Percentiles rank a stretch among this genome's conserved stretches.
Conservation (phyloP, 2,329 filamentous ascomycete species). For the Cryphonectria carpinicola region DNA sequence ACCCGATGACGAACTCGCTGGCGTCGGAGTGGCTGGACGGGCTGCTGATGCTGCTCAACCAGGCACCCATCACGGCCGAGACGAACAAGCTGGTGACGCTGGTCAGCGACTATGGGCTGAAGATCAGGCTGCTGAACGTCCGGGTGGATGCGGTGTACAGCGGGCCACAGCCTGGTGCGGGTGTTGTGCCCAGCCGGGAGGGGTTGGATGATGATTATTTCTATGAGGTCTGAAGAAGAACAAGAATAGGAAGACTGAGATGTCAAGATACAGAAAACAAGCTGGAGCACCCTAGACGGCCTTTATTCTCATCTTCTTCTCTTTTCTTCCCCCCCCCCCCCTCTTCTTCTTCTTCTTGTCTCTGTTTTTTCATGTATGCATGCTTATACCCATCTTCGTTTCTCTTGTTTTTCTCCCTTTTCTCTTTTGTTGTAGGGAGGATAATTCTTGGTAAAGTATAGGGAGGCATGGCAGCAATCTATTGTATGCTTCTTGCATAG, state of each 20-base stretch:
- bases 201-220: constrained; percentile 92
- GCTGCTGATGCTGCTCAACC: constrained; percentile 89
- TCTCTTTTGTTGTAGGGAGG: background rate
- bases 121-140: constrained; percentile 90
- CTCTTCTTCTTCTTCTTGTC: background rate
- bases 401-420: background rate
- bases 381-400: constrained; percentile 24
- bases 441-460: background rate
- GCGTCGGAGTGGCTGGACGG: constrained; percentile 98
- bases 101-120: constrained; percentile 87
- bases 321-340: no score
- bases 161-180: constrained; percentile 68
- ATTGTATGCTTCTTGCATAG: background rate
- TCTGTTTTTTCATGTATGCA: constrained; percentile 29
- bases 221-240: constrained; percentile 68
- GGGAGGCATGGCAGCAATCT: background rate
- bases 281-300: background rate
- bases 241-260: background rate
- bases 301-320: background rate
- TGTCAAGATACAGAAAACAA: background rate
- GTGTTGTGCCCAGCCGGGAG: constrained; percentile 78
- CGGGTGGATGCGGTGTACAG: constrained; percentile 78
- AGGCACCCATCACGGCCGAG: constrained; percentile 95
- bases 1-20: constrained; percentile 77
- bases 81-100: constrained; percentile 87